Percentiles rank a stretch among this genome's conserved stretches.
Evolutionary conservation across 2,329 filamentous ascomycete species (phyloP).

Genomic region (Metarhizium robertsii): DNA sequence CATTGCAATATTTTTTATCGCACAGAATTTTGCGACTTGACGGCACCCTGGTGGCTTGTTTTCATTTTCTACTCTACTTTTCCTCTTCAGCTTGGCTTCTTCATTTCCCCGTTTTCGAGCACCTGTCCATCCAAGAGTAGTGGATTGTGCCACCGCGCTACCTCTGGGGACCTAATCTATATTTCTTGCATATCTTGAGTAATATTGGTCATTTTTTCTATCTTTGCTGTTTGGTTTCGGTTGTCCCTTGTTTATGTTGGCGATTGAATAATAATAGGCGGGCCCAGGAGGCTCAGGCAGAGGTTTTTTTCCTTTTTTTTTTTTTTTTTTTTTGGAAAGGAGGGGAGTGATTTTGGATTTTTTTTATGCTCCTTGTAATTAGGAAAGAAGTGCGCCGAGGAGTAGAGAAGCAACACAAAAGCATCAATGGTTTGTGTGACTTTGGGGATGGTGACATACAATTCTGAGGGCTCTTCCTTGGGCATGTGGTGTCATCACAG

Average conservation of each 20-base stretch:
- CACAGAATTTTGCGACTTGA: neutral
- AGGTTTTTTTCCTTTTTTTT: neutral
- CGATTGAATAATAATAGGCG: constrained; percentile 9
- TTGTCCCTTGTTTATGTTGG: constrained; percentile 8
- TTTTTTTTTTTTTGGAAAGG: neutral
- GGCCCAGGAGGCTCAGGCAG: constrained; percentile 24
- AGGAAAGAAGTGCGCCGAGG: constrained; percentile 1
- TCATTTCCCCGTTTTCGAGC: constrained; percentile 14
- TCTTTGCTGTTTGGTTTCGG: constrained; percentile 13
- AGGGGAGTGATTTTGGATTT: constrained; percentile 6
- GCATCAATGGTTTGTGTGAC: neutral
- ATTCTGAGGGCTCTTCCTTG: neutral
- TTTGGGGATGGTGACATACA: neutral
- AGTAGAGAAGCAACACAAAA: neutral
- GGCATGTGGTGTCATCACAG: neutral
- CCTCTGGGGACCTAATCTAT: constrained; percentile 18
- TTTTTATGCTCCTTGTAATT: constrained; percentile 4
- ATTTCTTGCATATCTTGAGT: constrained; percentile 18
- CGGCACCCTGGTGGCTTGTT: constrained; percentile 10
- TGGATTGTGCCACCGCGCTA: constrained; percentile 15
- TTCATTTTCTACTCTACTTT: constrained; percentile 17
- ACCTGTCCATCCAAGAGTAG: neutral
- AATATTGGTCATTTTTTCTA: constrained; percentile 13
- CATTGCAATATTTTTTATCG: neutral
- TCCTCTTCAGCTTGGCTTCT: constrained; percentile 20